Conservation (phyloP, 441 rosid genomes). For the Omphalea diandra region DNA sequence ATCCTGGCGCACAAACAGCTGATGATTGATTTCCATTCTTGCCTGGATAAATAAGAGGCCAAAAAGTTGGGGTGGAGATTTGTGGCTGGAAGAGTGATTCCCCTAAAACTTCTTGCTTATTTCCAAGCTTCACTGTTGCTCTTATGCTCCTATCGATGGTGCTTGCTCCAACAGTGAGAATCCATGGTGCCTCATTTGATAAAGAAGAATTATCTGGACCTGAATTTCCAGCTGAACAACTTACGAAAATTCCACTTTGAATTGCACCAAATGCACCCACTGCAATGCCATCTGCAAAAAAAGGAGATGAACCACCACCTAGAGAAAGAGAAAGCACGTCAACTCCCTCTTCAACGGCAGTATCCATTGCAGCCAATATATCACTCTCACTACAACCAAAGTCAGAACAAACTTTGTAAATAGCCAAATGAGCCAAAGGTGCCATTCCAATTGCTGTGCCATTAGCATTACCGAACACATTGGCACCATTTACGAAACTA, state of each 20-base stretch:
- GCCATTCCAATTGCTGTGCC: conserved; percentile 87
- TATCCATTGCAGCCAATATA: conserved; percentile 51
- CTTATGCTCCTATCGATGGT: conserved; percentile 51
- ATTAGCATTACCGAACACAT: conserved; percentile 57
- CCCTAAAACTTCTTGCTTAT: conserved; percentile 39
- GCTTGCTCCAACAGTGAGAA: conserved; percentile 54
- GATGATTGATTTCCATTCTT: conserved; percentile 24
- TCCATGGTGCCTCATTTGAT: conserved; percentile 51
- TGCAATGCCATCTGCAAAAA: conserved; percentile 38
- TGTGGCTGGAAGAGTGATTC: conserved; percentile 64
- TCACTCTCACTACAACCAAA: conserved; percentile 50
- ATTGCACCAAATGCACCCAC: conserved; percentile 58
- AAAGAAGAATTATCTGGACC: conserved; percentile 41
- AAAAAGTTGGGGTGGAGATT: conserved; percentile 22
- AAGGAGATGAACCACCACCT: conserved; percentile 38
- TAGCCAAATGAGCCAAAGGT: conserved; percentile 71
- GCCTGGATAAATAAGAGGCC: conserved; percentile 51
- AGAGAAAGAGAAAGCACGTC: conserved; percentile 67
- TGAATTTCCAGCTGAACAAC: conserved; percentile 54
- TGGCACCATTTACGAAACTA: conserved; percentile 50
- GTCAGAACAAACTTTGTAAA: conserved; percentile 59
- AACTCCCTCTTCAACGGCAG: conserved; percentile 68
- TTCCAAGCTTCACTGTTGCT: conserved; percentile 49
- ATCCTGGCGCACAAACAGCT: conserved; percentile 35
- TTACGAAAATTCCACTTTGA: conserved; percentile 43